These are phyloP conservation scores for Cucurbita pepo DNA, from an alignment of 306 rosid genomes.

Conservation along the genomic window DNA sequence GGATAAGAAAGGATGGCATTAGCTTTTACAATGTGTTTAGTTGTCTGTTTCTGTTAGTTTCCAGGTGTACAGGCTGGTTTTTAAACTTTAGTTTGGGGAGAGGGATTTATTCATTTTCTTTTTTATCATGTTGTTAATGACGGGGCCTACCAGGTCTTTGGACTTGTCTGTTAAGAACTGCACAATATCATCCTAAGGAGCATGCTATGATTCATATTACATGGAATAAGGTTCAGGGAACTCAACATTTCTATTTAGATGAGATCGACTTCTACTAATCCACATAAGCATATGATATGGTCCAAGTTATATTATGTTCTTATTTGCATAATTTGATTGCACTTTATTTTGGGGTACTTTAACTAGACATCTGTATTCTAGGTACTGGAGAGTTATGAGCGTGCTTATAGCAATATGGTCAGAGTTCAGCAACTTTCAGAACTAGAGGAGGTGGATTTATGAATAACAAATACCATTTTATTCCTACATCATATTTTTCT, in stretches of 20 bases:
- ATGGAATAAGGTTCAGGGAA: background rate
- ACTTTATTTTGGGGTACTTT: background rate
- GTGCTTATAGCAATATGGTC: constrained; percentile 93
- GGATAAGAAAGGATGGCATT: no score
- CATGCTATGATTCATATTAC: background rate
- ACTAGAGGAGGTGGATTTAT: constrained; percentile 73
- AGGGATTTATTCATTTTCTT: no score
- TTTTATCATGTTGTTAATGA: background rate
- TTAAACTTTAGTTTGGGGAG: no score
- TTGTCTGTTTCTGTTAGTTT: no score
- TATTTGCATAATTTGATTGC: no score
- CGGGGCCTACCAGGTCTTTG: background rate
- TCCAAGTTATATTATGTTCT: background rate
- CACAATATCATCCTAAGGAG: background rate
- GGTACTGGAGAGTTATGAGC: constrained; percentile 99
- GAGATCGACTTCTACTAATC: background rate
- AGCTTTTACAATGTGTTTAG: no score
- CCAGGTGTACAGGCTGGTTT: no score
- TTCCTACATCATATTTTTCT: background rate
- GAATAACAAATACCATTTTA: background rate
- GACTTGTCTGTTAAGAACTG: background rate
- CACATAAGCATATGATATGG: background rate
- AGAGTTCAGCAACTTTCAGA: constrained; percentile 94
- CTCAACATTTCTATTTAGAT: background rate
- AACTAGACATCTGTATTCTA: constrained; percentile 8